A percentile compares a stretch with the other conserved stretches of the same genome.
Evolutionary conservation across 192 early-diverging fungal genomes (phyloP).

Genomic region (Linnemannia zychae): DNA sequence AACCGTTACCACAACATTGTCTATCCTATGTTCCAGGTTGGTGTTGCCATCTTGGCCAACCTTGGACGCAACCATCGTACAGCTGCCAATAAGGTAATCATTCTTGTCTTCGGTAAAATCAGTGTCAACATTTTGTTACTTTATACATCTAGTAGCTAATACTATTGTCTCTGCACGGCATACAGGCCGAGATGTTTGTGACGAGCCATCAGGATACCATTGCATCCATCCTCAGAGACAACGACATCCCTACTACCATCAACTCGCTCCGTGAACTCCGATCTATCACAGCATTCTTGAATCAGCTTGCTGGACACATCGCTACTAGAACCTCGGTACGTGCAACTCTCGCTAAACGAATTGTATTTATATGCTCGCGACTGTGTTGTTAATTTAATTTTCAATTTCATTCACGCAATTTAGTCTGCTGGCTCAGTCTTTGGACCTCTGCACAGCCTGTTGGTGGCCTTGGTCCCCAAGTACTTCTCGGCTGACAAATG

Average conservation of each 20-base stretch:
- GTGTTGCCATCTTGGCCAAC: slow-evolving; percentile 47
- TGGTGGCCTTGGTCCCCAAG: slow-evolving; percentile 59
- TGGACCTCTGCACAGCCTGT: slow-evolving; percentile 58
- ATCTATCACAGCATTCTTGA: slow-evolving; percentile 61
- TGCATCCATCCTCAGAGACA: slow-evolving; percentile 68
- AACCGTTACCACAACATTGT: slow-evolving; percentile 55
- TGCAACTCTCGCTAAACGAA: neutral
- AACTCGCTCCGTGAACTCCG: slow-evolving; percentile 64
- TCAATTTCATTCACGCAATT: neutral
- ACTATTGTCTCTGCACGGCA: neutral
- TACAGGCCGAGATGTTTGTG: slow-evolving; percentile 53
- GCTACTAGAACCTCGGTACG: slow-evolving; percentile 29
- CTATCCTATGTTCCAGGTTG: slow-evolving; percentile 52
- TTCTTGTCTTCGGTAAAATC: neutral
- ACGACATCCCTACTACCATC: slow-evolving; percentile 50
- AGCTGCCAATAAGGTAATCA: slow-evolving; percentile 40
- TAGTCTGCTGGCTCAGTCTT: slow-evolving; percentile 59
- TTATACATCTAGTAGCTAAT: neutral
- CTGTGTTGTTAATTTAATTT: neutral
- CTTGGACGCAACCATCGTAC: slow-evolving; percentile 56
- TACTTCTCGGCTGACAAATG: slow-evolving; percentile 58
- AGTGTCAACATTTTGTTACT: neutral
- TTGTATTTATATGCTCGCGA: neutral
- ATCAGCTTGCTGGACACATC: slow-evolving; percentile 58
- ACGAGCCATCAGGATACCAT: slow-evolving; percentile 64